Evolutionary conservation across 768 basidiomycete species (phyloP).

Genomic region (Termitomyces sp.): DNA sequence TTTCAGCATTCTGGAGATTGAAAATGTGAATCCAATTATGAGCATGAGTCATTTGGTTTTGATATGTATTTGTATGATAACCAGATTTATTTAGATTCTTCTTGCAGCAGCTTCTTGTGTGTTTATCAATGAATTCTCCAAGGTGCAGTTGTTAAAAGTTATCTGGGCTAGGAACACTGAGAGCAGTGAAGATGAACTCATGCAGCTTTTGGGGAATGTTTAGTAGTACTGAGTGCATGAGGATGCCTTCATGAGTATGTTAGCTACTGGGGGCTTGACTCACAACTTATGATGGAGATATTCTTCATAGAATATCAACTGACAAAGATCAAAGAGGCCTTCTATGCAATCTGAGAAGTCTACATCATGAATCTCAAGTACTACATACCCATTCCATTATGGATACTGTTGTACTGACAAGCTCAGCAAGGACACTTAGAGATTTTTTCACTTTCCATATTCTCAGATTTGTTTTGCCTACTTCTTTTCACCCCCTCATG

Average conservation of each 20-base stretch:
- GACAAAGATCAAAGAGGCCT: slow-evolving; percentile 41
- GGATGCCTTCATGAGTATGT: slow-evolving; percentile 41
- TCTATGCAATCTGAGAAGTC: slow-evolving; percentile 27
- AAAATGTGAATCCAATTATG: slow-evolving; percentile 43
- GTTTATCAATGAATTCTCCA: slow-evolving; percentile 41
- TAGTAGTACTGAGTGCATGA: slow-evolving; percentile 37
- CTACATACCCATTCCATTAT: slow-evolving; percentile 11
- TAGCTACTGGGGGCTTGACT: neutral
- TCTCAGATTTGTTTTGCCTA: neutral
- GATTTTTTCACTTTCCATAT: neutral
- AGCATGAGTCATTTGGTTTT: slow-evolving; percentile 32
- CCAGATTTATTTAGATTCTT: slow-evolving; percentile 29
- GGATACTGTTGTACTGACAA: slow-evolving; percentile 12
- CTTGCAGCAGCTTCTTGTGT: slow-evolving; percentile 43
- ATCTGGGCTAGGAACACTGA: slow-evolving; percentile 23
- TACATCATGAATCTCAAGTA: neutral
- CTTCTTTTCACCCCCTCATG: neutral
- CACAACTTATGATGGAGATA: neutral
- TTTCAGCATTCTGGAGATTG: slow-evolving; percentile 32
- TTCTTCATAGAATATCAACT: slow-evolving; percentile 34
- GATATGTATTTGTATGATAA: neutral
- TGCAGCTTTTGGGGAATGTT: slow-evolving; percentile 31
- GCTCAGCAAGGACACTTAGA: neutral
- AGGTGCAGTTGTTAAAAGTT: slow-evolving; percentile 27
- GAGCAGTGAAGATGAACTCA: slow-evolving; percentile 34